phyloP scores from a whole-genome alignment of 306 rosid genomes.

The Glycyrrhiza uralensis region DNA sequence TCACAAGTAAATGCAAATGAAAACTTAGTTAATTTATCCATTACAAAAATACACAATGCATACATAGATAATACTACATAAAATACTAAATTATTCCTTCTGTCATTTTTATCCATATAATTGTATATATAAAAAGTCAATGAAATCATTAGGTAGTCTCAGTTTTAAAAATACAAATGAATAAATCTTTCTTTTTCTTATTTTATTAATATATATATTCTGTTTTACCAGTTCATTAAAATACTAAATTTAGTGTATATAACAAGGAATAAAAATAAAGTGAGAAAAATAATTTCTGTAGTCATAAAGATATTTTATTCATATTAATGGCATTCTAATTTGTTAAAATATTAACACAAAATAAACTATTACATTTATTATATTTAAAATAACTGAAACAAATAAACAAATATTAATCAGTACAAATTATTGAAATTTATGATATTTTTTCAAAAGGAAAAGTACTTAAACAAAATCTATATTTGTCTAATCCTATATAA shows the following conservation, averaged over 20 bases:
- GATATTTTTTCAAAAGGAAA: background rate
- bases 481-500: background rate
- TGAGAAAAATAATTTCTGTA: background rate
- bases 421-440: background rate
- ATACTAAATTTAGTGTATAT: background rate
- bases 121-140: too few relatives aligned
- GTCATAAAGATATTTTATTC: background rate
- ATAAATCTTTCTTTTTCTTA: too few relatives aligned
- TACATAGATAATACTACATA: too few relatives aligned
- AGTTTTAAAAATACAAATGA: too few relatives aligned
- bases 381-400: background rate
- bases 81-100: too few relatives aligned
- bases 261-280: background rate
- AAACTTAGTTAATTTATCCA: too few relatives aligned
- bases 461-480: background rate
- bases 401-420: background rate
- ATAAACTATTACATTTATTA: background rate
- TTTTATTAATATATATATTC: too few relatives aligned
- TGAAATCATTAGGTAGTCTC: too few relatives aligned
- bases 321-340: background rate
- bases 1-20: too few relatives aligned
- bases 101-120: too few relatives aligned
- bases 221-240: background rate
- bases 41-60: too few relatives aligned
- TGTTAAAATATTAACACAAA: too few relatives aligned